These are phyloP conservation scores for Wallacemonas rigidus DNA, from an alignment of 208 protist species.

Conservation along the genomic window DNA sequence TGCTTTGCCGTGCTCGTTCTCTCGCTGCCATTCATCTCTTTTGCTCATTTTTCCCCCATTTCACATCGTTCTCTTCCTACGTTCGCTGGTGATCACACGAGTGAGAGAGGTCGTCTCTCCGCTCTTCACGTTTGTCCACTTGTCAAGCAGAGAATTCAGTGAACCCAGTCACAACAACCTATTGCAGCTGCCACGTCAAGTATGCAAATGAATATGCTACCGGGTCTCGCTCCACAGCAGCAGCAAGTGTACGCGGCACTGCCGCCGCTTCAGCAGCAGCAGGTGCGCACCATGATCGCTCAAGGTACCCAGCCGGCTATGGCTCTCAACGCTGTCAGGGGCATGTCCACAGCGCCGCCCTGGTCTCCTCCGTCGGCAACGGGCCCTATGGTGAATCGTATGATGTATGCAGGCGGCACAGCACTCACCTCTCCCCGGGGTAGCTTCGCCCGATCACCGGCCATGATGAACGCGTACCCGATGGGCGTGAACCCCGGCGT, in stretches of 20 bases:
- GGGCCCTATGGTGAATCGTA: slow-evolving; percentile 1
- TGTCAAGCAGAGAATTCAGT: no score
- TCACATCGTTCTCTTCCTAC: no score
- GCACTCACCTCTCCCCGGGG: background rate
- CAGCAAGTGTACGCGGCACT: slow-evolving; percentile 17
- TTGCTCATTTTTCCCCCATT: no score
- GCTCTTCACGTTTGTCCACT: no score
- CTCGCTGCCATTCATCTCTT: no score
- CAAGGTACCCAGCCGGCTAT: slow-evolving; percentile 7
- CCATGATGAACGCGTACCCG: slow-evolving; percentile 11
- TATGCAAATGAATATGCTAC: background rate
- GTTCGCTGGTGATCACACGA: no score
- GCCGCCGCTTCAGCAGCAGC: slow-evolving; percentile 27
- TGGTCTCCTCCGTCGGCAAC: slow-evolving; percentile 2
- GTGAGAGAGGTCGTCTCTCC: no score
- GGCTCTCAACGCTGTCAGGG: slow-evolving; percentile 4
- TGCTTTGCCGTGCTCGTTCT: no score
- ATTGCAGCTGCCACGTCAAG: no score
- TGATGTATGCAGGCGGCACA: background rate
- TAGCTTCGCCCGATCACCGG: background rate
- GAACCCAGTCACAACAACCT: no score
- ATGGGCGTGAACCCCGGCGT: background rate
- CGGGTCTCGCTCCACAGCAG: slow-evolving; percentile 12
- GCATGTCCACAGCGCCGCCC: background rate
- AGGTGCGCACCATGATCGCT: slow-evolving; percentile 10